Evolutionary conservation across 352 stramenopile species (phyloP), one percentile per base, ranked within the genome.

Genomic region (Phytophthora sp.): DNA sequence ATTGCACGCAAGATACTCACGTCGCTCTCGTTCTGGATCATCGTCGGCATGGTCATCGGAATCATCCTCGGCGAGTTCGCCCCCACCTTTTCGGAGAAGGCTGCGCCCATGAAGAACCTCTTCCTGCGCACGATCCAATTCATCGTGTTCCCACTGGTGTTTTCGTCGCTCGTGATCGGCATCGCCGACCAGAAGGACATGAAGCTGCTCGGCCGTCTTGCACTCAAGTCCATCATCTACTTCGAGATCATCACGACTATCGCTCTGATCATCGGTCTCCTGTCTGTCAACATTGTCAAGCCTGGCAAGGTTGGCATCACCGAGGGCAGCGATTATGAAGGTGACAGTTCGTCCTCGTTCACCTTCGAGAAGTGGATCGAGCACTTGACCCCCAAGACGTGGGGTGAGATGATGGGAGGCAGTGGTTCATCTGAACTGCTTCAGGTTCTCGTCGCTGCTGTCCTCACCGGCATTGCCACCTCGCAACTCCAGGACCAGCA

Each of bases 391-490:
- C 74, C 74, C 49, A 83, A 78, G 71, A 83, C 74, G 45, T 83
- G 74, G 74, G 67, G 74, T 26, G 70, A 83, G 46, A 83, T 83
- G 74, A 83, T 83, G 74, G 74, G 70, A 28, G 74, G 74, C 21
- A 66, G 42, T 0, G 74, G 70, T 11, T 77, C 69, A 11, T 78
- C 70, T 1, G 74, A 83, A 41, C 57, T 83, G 30, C 65, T 83
- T 2, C 74, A 83, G 39, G 74, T 83, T 0, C 62, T 83, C 11
- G 62, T 83, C 0, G 70, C 74, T 11, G 55, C 74, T 0, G 62
- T 78, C 39, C 66, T 83, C 21, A 55, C 63, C 20, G 74, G 74
- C n/a, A 50, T 72, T 4, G 51, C 69, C 8, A 79, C 74, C 0
- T 52, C 74, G 0, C 32, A 66, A 32, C 44, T 77, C 7, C 35